Base-by-base conservation (phyloP, 2,329 filamentous ascomycete genomes). In the Coniella lustricola region DNA sequence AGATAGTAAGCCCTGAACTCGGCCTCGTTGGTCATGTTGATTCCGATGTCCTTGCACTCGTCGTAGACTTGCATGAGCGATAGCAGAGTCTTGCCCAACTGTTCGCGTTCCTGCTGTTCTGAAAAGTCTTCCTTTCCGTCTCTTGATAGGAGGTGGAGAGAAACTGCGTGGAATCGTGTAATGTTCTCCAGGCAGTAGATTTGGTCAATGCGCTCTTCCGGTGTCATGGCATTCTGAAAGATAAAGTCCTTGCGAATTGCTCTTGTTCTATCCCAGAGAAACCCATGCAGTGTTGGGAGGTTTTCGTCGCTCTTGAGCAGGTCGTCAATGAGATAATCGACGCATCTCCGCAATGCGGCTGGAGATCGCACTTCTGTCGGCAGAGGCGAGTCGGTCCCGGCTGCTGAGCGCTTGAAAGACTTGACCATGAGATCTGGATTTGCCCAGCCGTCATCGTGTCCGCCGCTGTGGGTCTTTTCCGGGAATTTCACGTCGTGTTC, bases 231-330 rank as follows among this genome's bases (percentile, higher is more conserved):
- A 3, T 81, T 81, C 53, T 85, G 81, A 51, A 85, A 83, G 16
- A 80, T 79, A 56, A 85, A 83, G 59, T 86, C 82, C 53, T 82
- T 76, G 20, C 82, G 77, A 49, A 86, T 80, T 8, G 81, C 81
- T 49, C 82, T 71, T 18, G 82, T 84, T 37, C 82, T 72, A 59
- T 86, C 82, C 81, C 82, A 85, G 1, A 85, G 67, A 50, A 84
- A 86, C 48, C 75, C 77, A 57, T 85, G 82, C 37, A 78, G 66
- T 4, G 64, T 57, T 0, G 77, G 70, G 7, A 85, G 67, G 42
- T 78, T 71, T 51, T 71, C 72, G 40, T 83, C 76, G 4, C 72
- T 65, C 35, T 68, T 69, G 38, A 85, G 65, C 3, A 86, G 65
- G 44, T 76, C 70, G 56, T 82, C 72, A 40, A 85, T 69, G 3